Evolutionary conservation across 1,284 basidiomycete species (phyloP), one percentile per base, ranked within the genome.

Genomic region (Volvariella volvacea): DNA sequence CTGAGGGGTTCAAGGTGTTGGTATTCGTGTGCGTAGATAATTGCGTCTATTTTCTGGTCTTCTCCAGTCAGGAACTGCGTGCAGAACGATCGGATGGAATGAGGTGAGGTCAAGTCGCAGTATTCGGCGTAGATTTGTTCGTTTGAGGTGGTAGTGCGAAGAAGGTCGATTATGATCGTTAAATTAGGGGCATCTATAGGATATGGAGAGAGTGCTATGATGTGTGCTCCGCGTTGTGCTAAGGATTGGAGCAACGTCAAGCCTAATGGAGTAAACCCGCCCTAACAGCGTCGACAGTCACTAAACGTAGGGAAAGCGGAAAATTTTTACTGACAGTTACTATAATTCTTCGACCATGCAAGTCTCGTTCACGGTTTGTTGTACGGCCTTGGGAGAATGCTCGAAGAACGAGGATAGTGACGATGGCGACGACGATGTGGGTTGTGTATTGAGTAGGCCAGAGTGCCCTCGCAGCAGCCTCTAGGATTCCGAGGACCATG

Each of bases 1-100:
- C 42, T 46, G 2, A 76, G 47, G 0, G 74, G 64, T 0, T 83
- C 85, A 33, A 85, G 69, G 39, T 77, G 76, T 15, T 67, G 65
- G 54, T 88, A 86, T 54, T 88, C 87, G 55, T 89, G 87, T 2
- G 75, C 73, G 48, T 86, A 81, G 14, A 90, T 61, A 41, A 89
- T 62, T 0, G 78, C 84, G 46, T 90, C 87, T 10, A 90, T 54
- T 16, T 85, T 65, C 30, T 78, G 74, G 28, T 87, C 78, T 40
- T 78, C 68, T 0, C 72, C 77, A 3, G 77, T 77, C 31, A 83
- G 58, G 59, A 87, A 87, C 2, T 68, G 64, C 1, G 73, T 77
- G 56, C 78, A 84, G 55, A 90, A 89, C 2, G 70, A 65, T 22
- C 77, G 74, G 8, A 89, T 74, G 4, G 80, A 80, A 0, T 70